Conservation (phyloP, 768 basidiomycete genomes). For the Boletus subcaerulescens region DNA sequence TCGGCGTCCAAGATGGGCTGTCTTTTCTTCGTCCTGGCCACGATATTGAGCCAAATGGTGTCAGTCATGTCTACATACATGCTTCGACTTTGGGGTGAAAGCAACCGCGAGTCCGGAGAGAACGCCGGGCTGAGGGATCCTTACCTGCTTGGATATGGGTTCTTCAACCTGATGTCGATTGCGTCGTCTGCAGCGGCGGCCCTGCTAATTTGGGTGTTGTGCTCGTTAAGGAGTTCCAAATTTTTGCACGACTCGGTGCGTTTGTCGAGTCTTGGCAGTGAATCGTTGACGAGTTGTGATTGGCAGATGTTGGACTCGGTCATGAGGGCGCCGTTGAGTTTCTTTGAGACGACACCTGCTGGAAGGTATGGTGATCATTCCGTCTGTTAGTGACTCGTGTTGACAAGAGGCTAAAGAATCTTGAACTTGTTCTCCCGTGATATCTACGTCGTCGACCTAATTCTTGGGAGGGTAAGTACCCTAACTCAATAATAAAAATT, state of each 20-base stretch:
- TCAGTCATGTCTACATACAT: slow-evolving; percentile 61
- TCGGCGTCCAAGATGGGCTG: slow-evolving; percentile 79
- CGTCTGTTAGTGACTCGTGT: neutral
- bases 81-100: slow-evolving; percentile 80
- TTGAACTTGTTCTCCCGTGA: slow-evolving; percentile 92
- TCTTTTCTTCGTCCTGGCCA: slow-evolving; percentile 56
- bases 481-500: neutral
- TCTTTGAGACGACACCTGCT: slow-evolving; percentile 87
- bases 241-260: slow-evolving; percentile 74
- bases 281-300: neutral
- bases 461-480: slow-evolving; percentile 57
- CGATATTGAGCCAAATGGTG: slow-evolving; percentile 52
- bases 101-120: slow-evolving; percentile 57
- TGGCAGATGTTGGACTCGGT: slow-evolving; percentile 76
- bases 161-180: slow-evolving; percentile 59
- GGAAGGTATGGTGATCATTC: slow-evolving; percentile 53
- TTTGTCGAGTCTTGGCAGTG: neutral
- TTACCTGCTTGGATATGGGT: slow-evolving; percentile 64
- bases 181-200: slow-evolving; percentile 53
- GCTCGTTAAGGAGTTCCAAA: slow-evolving; percentile 69
- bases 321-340: slow-evolving; percentile 79
- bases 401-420: slow-evolving; percentile 45
- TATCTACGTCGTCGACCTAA: slow-evolving; percentile 80
- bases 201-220: slow-evolving; percentile 73
- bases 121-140: slow-evolving; percentile 54